Evolutionary conservation across 768 basidiomycete species (phyloP), one percentile per base, ranked within the genome.

Genomic region (Favolaschia claudopus): DNA sequence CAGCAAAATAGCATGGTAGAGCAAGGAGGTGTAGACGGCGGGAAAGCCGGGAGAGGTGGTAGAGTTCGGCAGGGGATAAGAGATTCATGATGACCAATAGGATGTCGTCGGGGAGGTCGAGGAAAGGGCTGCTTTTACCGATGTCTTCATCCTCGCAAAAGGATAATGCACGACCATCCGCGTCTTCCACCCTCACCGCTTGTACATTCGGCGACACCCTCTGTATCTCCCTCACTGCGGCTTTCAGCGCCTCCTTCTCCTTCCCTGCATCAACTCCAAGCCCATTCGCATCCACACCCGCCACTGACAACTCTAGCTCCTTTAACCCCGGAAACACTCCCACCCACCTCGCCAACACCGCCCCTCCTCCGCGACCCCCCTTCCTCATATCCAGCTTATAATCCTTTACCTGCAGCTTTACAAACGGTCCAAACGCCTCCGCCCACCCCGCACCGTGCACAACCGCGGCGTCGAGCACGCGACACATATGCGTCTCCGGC

Each of bases 41-140:
- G 10, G 58, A 47, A 7, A 54, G 29, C 13, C 45, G 58, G 6
- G 58, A 53, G 6, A 60, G 7, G 3, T 36, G 15, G 19, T 60
- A 60, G 1, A 60, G 51, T 17, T 53, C 51, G 19, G 50, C 2
- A n/a, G n/a, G n/a, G 6, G 25, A n/a, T 7, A 60, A 29, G 28
- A 47, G 22, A 1, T 5, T 10, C 20, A 60, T 38, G 10, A 60
- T 39, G 7, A 39, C 19, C 9, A 60, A 38, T 6, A 60, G 43
- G 22, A 60, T 32, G 7, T 60, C 58, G 31, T 60, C 58, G 28
- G 58, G 58, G 7, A 60, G 37, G 19, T 54, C 58, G 7, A 53
- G 12, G 13, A 60, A 45, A 6, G 25, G 44, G 44, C 24, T 10
- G 10, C 44, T 19, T 8, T 7, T 7, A 15, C 9, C 22, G 15